Conservation (phyloP, 805 yeast genomes). For the Candida odintsovae region DNA sequence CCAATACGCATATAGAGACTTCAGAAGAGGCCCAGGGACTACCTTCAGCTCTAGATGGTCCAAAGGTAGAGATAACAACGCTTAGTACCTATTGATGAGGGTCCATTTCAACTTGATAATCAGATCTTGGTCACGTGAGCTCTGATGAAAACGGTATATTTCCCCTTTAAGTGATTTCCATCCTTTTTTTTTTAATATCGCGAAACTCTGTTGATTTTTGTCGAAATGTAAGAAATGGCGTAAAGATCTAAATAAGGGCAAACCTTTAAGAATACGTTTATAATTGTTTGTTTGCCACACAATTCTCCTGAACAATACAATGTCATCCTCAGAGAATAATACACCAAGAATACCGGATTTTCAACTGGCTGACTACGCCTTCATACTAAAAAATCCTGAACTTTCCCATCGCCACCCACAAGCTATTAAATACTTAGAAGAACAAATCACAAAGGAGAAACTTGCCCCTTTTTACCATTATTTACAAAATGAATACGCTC, state of each 20-base stretch:
- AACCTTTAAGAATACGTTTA: neutral
- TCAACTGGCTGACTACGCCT: conserved; percentile 74
- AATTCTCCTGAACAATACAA: neutral
- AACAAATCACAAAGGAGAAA: conserved; percentile 49
- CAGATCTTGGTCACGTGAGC: neutral
- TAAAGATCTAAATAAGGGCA: neutral
- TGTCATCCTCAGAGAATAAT: conserved; percentile 10
- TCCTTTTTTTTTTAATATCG: neutral
- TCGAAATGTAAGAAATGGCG: neutral
- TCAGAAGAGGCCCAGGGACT: too few relatives aligned
- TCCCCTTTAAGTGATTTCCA: neutral
- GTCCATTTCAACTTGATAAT: too few relatives aligned
- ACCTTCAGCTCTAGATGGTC: too few relatives aligned
- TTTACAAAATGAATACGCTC: conserved; percentile 42
- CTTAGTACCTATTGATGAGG: too few relatives aligned
- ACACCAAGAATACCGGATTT: conserved; percentile 66
- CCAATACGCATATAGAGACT: too few relatives aligned
- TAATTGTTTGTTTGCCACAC: neutral
- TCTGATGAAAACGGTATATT: neutral
- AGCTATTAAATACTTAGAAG: conserved; percentile 41
- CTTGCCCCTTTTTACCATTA: conserved; percentile 82
- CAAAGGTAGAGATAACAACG: too few relatives aligned
- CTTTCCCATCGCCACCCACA: conserved; percentile 35
- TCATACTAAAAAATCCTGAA: conserved; percentile 43
- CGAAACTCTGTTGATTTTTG: neutral